A percentile compares a stretch with the other conserved stretches of the same genome.
phyloP scores from a whole-genome alignment of 1,139 yeast species.

The Yamadazyma mexicana region DNA sequence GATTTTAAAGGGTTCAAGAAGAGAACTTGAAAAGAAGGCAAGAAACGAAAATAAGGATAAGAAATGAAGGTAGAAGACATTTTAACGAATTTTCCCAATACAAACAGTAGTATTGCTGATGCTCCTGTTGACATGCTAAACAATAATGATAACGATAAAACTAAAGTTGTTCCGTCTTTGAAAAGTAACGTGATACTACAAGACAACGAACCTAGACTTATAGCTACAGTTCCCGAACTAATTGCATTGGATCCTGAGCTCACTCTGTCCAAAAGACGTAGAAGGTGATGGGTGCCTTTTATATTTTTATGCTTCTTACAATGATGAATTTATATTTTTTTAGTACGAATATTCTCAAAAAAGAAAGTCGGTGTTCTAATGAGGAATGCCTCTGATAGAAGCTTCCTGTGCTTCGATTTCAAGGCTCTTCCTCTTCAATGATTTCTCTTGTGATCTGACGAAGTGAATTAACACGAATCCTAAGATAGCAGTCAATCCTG shows the following conservation, averaged over 20 bases:
- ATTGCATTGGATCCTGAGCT: constrained; percentile 33
- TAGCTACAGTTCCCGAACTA: constrained; percentile 24
- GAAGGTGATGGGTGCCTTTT: constrained; percentile 1
- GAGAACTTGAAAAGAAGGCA: constrained; percentile 65
- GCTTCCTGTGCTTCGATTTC: constrained; percentile 68
- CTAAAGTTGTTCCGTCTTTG: constrained; percentile 1
- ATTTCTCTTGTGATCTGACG: constrained; percentile 54
- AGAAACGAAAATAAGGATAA: constrained; percentile 27
- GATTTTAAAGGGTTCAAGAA: constrained; percentile 86
- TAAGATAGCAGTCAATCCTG: constrained; percentile 51
- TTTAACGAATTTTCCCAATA: constrained; percentile 15
- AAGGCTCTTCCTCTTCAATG: constrained; percentile 50
- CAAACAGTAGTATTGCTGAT: not conserved
- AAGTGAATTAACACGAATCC: constrained; percentile 54
- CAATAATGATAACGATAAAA: not conserved
- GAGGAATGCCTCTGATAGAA: constrained; percentile 49
- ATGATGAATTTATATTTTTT: not conserved
- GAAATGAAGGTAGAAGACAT: constrained; percentile 13
- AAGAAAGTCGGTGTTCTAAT: no score
- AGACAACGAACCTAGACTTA: constrained; percentile 2
- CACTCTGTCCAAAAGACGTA: constrained; percentile 16
- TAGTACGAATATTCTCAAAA: no score
- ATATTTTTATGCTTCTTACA: no score
- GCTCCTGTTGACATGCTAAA: no score
- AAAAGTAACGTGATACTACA: constrained; percentile 6